phyloP scores from a whole-genome alignment of 164 flowering plant species.

The Stephania cephalantha region DNA sequence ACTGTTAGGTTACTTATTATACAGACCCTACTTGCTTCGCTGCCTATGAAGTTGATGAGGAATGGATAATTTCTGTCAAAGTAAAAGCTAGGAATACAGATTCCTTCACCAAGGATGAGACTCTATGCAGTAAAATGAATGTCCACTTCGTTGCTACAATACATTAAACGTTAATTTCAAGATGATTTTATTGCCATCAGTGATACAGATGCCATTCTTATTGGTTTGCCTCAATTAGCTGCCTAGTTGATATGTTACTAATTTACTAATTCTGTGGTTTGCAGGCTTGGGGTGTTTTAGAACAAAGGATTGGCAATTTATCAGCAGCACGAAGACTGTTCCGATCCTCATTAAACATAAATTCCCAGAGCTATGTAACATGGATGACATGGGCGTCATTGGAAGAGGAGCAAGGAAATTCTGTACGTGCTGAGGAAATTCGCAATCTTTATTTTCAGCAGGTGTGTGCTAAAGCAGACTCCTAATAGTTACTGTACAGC shows the following conservation, averaged over 20 bases:
- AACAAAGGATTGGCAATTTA: slow-evolving; percentile 74
- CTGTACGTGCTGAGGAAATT: slow-evolving; percentile 86
- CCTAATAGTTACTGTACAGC: neutral
- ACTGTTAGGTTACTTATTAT: too few relatives aligned
- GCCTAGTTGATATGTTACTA: neutral
- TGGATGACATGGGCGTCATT: slow-evolving; percentile 98
- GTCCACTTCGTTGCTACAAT: neutral
- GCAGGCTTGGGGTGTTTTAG: slow-evolving; percentile 98
- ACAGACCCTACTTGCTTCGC: neutral
- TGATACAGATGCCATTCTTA: neutral
- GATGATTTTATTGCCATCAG: neutral
- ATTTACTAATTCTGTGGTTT: slow-evolving; percentile 1
- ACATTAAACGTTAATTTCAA: neutral
- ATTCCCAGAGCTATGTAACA: slow-evolving; percentile 87
- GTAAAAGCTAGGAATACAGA: neutral
- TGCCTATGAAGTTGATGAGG: neutral
- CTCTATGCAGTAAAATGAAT: neutral
- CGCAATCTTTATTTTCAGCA: slow-evolving; percentile 89
- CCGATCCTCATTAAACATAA: slow-evolving; percentile 75
- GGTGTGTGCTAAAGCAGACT: slow-evolving; percentile 28
- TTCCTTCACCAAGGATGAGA: neutral
- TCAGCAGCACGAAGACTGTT: slow-evolving; percentile 85
- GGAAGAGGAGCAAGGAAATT: slow-evolving; percentile 88
- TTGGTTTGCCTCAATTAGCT: neutral
- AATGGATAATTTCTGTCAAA: neutral